phyloP scores from a whole-genome alignment of 169 alveolate species.

The Cryptosporidium meleagridis region DNA sequence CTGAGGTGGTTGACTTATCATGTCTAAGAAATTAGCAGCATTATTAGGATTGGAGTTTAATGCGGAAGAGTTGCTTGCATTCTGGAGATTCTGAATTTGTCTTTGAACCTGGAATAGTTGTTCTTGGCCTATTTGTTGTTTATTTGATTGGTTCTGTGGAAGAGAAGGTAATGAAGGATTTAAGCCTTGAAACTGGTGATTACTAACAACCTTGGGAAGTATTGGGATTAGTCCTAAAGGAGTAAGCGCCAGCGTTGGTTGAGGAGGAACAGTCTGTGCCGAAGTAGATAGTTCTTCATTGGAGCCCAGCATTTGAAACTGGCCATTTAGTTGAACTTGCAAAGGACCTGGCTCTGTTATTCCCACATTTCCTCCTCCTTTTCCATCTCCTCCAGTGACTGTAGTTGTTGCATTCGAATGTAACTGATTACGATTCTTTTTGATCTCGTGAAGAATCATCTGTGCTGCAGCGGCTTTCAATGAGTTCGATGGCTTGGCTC shows the following conservation, averaged over 20 bases:
- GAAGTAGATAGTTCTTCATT: neutral
- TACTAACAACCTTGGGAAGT: slow-evolving; percentile 2
- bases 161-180: neutral
- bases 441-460: slow-evolving; percentile 55
- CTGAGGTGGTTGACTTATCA: neutral
- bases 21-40: neutral
- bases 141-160: neutral
- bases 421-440: slow-evolving; percentile 20
- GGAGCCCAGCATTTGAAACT: neutral
- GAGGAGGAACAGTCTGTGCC: slow-evolving; percentile 6
- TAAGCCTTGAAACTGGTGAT: neutral
- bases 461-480: slow-evolving; percentile 55
- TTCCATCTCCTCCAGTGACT: neutral
- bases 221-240: slow-evolving; percentile 64
- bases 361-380: neutral
- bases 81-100: slow-evolving; percentile 28
- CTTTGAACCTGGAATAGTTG: slow-evolving; percentile 31
- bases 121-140: slow-evolving; percentile 21
- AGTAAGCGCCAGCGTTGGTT: slow-evolving; percentile 36
- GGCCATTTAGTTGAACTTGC: neutral
- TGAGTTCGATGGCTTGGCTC: neutral
- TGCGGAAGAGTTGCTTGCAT: neutral
- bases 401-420: neutral
- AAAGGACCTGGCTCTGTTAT: neutral
- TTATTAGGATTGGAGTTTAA: neutral